phyloP scores from a whole-genome alignment of 345 rosid genomes.

The Lenwebbia sp. region DNA sequence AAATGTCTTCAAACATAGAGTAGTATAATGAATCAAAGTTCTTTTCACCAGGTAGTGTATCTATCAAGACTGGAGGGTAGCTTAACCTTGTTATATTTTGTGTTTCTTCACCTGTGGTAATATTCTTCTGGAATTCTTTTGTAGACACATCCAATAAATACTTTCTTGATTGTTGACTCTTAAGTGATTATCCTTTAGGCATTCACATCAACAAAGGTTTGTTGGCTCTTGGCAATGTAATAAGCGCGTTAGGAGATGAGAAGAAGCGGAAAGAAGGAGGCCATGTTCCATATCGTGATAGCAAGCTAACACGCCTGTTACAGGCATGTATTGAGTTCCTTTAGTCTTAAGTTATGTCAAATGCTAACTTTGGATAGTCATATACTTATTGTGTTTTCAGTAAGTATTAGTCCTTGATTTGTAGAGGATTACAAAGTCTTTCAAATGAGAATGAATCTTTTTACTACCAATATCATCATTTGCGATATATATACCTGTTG shows the following conservation, averaged over 20 bases:
- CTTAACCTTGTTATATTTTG: not conserved
- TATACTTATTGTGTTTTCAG: not conserved
- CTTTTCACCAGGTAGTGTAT: not conserved
- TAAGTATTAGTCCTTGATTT: not conserved
- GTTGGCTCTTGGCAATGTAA: slow-evolving; percentile 90
- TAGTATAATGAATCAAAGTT: not conserved
- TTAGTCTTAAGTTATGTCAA: not conserved
- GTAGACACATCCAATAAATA: not conserved
- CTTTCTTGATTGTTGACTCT: not conserved
- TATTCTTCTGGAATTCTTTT: not conserved
- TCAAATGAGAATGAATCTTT: not conserved
- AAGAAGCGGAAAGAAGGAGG: slow-evolving; percentile 95
- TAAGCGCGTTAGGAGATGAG: slow-evolving; percentile 94
- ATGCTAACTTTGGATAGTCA: not conserved
- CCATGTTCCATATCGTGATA: slow-evolving; percentile 93
- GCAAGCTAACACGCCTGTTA: slow-evolving; percentile 95
- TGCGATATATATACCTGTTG: not conserved
- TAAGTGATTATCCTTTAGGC: slow-evolving; percentile 30
- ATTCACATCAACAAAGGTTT: slow-evolving; percentile 93
- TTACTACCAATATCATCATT: not conserved
- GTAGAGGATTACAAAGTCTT: not conserved
- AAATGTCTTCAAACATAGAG: not conserved
- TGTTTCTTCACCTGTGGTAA: not conserved
- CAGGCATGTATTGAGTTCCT: slow-evolving; percentile 33
- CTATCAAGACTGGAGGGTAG: not conserved